Conservation (phyloP, 805 yeast genomes). For the Danielia reshetovae region DNA sequence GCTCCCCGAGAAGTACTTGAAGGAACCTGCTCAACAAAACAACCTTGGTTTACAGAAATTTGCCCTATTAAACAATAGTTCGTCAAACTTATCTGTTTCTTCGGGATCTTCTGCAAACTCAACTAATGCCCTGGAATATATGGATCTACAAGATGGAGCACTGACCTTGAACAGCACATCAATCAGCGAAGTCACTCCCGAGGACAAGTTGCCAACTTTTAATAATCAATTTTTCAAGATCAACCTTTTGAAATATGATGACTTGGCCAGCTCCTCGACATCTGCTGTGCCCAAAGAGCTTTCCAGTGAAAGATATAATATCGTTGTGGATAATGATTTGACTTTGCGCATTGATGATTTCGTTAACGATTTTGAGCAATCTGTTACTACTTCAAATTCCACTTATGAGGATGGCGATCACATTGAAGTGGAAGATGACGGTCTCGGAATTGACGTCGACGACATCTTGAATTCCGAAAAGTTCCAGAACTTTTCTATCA, state of each 20-base stretch:
- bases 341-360: conserved; percentile 36
- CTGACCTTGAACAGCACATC: background rate
- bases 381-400: conserved; percentile 1
- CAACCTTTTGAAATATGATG: conserved; percentile 33
- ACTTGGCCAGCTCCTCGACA: conserved; percentile 13
- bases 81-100: background rate
- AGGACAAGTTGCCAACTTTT: conserved; percentile 29
- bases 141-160: background rate
- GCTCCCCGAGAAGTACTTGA: conserved; percentile 35
- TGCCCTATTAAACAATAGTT: background rate
- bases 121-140: background rate
- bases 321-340: conserved; percentile 29
- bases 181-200: conserved; percentile 14
- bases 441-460: conserved; percentile 42
- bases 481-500: conserved; percentile 25
- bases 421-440: conserved; percentile 33
- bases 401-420: conserved; percentile 3
- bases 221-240: conserved; percentile 34
- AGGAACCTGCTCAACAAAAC: conserved; percentile 1
- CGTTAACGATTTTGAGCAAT: conserved; percentile 12
- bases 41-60: background rate
- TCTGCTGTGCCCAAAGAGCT: background rate
- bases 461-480: conserved; percentile 39
- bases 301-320: conserved; percentile 17
- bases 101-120: background rate